These are phyloP conservation scores for Trichophyton verrucosum DNA, from an alignment of 2,329 filamentous ascomycete species.

Conservation along the genomic window DNA sequence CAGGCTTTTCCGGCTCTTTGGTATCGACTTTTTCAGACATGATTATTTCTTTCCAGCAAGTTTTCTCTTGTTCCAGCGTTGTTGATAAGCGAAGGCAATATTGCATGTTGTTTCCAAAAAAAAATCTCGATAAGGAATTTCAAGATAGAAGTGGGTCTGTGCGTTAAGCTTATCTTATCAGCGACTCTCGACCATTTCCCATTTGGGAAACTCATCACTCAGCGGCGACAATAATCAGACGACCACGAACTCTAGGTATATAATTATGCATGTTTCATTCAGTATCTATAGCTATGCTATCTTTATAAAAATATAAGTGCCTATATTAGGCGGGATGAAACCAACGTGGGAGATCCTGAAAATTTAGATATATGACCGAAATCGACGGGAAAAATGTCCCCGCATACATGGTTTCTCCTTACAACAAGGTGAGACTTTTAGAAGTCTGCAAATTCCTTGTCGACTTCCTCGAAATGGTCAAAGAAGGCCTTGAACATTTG, in stretches of 20 bases:
- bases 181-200: neutral
- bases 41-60: neutral
- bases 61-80: neutral
- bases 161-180: slow-evolving; percentile 27
- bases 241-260: neutral
- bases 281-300: neutral
- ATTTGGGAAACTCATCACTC: neutral
- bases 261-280: neutral
- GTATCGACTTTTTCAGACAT: slow-evolving; percentile 18
- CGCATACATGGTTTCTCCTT: too few species aligned
- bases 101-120: neutral
- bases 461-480: slow-evolving; percentile 72
- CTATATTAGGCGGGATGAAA: neutral
- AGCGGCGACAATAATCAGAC: neutral
- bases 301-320: neutral
- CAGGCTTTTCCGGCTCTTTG: slow-evolving; percentile 43
- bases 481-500: slow-evolving; percentile 83
- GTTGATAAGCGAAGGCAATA: neutral
- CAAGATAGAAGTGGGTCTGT: slow-evolving; percentile 5
- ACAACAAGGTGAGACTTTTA: slow-evolving; percentile 12
- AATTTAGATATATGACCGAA: neutral
- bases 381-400: neutral
- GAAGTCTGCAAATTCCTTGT: slow-evolving; percentile 55
- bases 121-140: slow-evolving; percentile 8
- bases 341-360: neutral